Evolutionary conservation across 2,329 filamentous ascomycete genomes (phyloP).

Genomic region (Stagonosporopsis chrysanthemi): DNA sequence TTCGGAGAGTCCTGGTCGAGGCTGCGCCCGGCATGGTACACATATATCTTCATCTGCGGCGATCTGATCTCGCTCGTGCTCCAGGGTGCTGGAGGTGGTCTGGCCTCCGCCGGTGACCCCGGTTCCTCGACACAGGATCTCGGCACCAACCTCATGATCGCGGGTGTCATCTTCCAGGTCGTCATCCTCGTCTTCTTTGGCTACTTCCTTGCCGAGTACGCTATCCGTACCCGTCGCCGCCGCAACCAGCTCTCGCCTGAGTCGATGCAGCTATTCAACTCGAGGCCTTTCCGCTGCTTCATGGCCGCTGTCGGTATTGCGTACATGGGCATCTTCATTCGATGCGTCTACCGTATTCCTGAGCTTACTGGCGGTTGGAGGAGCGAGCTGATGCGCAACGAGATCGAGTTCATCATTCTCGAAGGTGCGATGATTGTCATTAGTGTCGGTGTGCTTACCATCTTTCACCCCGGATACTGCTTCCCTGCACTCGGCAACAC

Average conservation of each 20-base stretch:
- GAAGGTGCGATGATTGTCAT: conserved; percentile 63
- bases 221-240: conserved; percentile 39
- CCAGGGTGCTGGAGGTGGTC: conserved; percentile 65
- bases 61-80: conserved; percentile 66
- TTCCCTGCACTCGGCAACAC: conserved; percentile 44
- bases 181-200: conserved; percentile 60
- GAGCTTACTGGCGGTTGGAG: conserved; percentile 59
- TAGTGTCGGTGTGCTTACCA: conserved; percentile 55
- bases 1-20: conserved; percentile 55
- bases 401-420: conserved; percentile 58
- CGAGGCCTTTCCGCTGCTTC: conserved; percentile 41
- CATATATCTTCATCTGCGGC: conserved; percentile 66
- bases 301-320: conserved; percentile 48
- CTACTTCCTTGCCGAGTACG: conserved; percentile 50
- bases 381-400: conserved; percentile 56
- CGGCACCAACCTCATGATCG: conserved; percentile 65
- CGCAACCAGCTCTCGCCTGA: conserved; percentile 33
- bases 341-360: conserved; percentile 59
- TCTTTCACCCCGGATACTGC: conserved; percentile 56
- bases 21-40: conserved; percentile 55
- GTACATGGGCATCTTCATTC: conserved; percentile 56
- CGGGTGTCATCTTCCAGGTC: conserved; percentile 66
- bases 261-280: conserved; percentile 31
- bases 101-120: conserved; percentile 60
- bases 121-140: conserved; percentile 50